These are phyloP conservation scores for Juncus inflexus DNA, from an alignment of 176 grass and related monocot genomes.

Conservation along the genomic window DNA sequence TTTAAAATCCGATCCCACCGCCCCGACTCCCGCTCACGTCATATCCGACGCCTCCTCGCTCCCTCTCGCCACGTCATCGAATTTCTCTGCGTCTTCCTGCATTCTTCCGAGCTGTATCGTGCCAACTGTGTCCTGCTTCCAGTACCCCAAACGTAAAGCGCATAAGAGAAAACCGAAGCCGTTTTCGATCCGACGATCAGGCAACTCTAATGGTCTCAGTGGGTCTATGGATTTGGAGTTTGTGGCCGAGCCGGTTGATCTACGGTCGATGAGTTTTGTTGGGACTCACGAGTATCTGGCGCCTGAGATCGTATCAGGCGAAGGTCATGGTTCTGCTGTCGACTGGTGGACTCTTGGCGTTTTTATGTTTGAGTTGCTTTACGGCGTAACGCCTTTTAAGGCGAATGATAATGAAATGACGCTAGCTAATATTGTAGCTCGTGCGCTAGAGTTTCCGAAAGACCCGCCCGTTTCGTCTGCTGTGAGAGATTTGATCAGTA, in stretches of 20 bases:
- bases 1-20: slow-evolving; percentile 73
- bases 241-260: slow-evolving; percentile 85
- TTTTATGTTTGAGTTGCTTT: slow-evolving; percentile 90
- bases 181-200: neutral
- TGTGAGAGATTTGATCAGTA: slow-evolving; percentile 51
- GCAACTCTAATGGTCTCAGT: slow-evolving; percentile 1
- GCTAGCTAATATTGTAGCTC: slow-evolving; percentile 84
- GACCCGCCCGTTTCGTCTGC: slow-evolving; percentile 50
- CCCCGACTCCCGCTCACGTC: slow-evolving; percentile 69
- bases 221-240: slow-evolving; percentile 54
- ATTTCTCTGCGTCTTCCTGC: slow-evolving; percentile 39
- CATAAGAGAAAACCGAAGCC: slow-evolving; percentile 31
- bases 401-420: slow-evolving; percentile 85
- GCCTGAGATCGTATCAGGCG: slow-evolving; percentile 86
- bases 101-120: slow-evolving; percentile 81
- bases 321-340: slow-evolving; percentile 85
- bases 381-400: slow-evolving; percentile 80
- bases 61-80: neutral
- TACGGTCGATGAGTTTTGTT: slow-evolving; percentile 88
- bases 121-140: slow-evolving; percentile 76
- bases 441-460: slow-evolving; percentile 88
- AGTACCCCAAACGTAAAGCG: slow-evolving; percentile 30
- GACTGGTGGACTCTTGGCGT: slow-evolving; percentile 98
- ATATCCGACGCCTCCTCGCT: slow-evolving; percentile 57
- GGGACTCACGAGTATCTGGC: slow-evolving; percentile 97